phyloP scores from a whole-genome alignment of 78 protist genomes.

The Polysphondylium violaceum region DNA sequence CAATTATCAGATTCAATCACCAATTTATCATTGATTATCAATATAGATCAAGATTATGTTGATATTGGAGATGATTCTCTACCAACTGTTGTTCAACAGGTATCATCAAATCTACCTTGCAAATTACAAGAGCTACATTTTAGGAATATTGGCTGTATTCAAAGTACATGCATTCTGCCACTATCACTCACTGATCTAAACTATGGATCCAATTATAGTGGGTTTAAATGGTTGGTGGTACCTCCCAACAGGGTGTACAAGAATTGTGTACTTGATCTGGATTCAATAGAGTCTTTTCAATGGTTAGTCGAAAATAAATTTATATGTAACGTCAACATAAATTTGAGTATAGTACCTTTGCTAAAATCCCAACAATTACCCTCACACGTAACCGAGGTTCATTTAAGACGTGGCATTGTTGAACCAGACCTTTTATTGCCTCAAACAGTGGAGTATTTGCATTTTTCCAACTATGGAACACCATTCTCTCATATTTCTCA shows the following conservation, averaged over 20 bases:
- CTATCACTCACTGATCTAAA: not conserved
- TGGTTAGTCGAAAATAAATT: not conserved
- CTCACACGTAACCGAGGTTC: not conserved
- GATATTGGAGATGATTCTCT: not conserved
- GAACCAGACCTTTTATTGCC: too few species aligned
- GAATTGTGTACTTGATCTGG: not conserved
- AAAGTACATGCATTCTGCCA: not conserved
- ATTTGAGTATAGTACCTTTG: not conserved
- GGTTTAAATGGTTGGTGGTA: not conserved
- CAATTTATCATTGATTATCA: not conserved
- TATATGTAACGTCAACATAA: not conserved
- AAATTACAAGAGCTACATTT: too few species aligned
- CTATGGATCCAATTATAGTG: not conserved
- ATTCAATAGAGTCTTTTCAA: not conserved
- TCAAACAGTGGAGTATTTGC: too few species aligned
- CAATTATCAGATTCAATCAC: not conserved
- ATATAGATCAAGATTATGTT: too few species aligned
- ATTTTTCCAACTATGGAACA: too few species aligned
- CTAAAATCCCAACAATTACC: not conserved
- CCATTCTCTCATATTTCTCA: too few species aligned
- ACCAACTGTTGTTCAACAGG: not conserved
- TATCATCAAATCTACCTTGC: not conserved
- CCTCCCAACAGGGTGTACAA: not conserved
- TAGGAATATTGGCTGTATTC: not conserved
- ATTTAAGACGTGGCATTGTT: too few species aligned